Base-by-base conservation (phyloP, 371 early-diverging fungal species). In the Mucor sp. region DNA sequence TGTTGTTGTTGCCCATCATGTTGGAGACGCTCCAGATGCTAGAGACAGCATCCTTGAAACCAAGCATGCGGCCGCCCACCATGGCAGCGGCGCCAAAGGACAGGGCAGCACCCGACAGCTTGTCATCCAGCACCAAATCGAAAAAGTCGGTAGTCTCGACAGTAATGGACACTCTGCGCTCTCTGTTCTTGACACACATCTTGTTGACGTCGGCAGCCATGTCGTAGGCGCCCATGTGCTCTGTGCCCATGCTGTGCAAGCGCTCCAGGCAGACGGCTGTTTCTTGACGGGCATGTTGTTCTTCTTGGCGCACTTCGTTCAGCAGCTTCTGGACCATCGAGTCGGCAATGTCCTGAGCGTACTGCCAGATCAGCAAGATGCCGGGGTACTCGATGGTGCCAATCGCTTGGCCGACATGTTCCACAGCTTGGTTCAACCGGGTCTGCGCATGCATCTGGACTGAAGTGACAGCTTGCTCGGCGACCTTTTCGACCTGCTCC, bases 331-430 rank as follows among this genome's bases (percentile, higher is more conserved):
- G 85, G 7, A 88, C 84, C 86, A 92, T 89, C 58, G 89, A 80
- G 61, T 88, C 85, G 57, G 86, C 85, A 63, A 94, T 79, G 67
- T 90, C 90, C 56, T 90, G 87, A 17, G 96, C 94, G 74, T 95
- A 97, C 66, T 89, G 86, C 93, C 94, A 94, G 60, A 91, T 85
- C 62, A 91, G 86, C 25, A 94, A 70, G 58, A 95, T 70, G 25
- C 97, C 96, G 19, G 88, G 86, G 79, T 92, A 97, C 63, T 91
- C 89, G 19, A 94, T 85, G 57, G 85, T 81, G 17, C 88, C 83
- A 55, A 87, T 85, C 23, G 87, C 85, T 19, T 83, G 74, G 63
- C 91, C 87, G 33, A 95, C 74, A 25, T 86, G 69, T 37, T 90
- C 88, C 37, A 90, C 83, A 47, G 90, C 86, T 44, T 81, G 76